phyloP scores from a whole-genome alignment of 2,329 filamentous ascomycete species.

The Colletotrichum karsti region DNA sequence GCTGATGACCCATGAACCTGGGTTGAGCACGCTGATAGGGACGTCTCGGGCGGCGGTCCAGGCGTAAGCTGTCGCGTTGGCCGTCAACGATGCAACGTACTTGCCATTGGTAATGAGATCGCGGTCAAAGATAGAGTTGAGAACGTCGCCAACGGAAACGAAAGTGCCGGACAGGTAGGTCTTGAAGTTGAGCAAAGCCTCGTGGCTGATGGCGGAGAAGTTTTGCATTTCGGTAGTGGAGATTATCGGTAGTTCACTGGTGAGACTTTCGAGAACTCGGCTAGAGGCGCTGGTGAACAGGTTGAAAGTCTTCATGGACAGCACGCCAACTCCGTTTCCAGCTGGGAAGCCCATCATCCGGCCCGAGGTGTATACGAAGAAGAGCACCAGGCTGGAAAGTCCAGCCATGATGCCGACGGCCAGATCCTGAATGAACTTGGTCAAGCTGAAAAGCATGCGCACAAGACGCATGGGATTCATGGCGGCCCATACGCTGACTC shows the following conservation, averaged over 20 bases:
- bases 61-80: constrained; percentile 30
- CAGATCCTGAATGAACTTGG: constrained; percentile 83
- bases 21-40: constrained; percentile 49
- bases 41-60: constrained; percentile 40
- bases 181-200: constrained; percentile 71
- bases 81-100: constrained; percentile 30
- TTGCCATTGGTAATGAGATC: constrained; percentile 45
- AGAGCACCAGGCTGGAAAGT: constrained; percentile 15
- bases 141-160: constrained; percentile 43
- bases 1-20: constrained; percentile 67
- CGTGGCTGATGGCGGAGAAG: constrained; percentile 80
- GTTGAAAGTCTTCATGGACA: constrained; percentile 44
- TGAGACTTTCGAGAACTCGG: constrained; percentile 59
- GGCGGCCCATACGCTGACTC: constrained; percentile 80
- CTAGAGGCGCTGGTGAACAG: constrained; percentile 52
- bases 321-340: constrained; percentile 13
- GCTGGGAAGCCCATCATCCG: constrained; percentile 29
- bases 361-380: constrained; percentile 18
- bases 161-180: constrained; percentile 54
- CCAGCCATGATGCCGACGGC: constrained; percentile 68
- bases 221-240: constrained; percentile 72
- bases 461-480: constrained; percentile 83
- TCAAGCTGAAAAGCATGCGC: constrained; percentile 74
- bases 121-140: constrained; percentile 56
- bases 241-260: constrained; percentile 59